Evolutionary conservation across 805 yeast species (phyloP).

Genomic region (Candida vartiovaarae): DNA sequence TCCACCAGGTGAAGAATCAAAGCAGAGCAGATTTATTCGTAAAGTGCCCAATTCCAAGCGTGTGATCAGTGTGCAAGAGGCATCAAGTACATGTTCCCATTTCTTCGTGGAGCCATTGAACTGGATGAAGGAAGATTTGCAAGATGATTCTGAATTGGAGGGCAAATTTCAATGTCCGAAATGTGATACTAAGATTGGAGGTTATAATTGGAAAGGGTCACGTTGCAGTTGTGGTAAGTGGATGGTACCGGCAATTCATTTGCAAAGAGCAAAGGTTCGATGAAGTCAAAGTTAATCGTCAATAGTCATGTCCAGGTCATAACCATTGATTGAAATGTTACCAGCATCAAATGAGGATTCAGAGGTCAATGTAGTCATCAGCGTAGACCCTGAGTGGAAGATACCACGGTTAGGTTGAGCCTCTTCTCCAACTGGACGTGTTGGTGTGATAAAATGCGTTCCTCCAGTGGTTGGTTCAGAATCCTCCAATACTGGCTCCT

Average conservation of each 20-base stretch:
- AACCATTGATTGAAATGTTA: constrained; percentile 25
- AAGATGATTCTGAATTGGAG: constrained; percentile 61
- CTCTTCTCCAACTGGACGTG: not conserved
- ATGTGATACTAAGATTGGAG: constrained; percentile 82
- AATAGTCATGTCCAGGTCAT: constrained; percentile 38
- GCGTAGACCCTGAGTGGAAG: constrained; percentile 1
- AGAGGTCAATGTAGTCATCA: not conserved
- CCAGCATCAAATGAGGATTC: constrained; percentile 17
- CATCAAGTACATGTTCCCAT: constrained; percentile 67
- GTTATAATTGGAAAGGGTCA: constrained; percentile 90
- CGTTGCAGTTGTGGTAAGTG: constrained; percentile 93
- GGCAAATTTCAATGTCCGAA: constrained; percentile 84
- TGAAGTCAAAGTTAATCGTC: constrained; percentile 30
- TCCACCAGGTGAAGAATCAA: constrained; percentile 57
- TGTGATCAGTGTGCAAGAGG: constrained; percentile 50
- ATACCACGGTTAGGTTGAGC: not conserved
- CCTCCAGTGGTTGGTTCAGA: not conserved
- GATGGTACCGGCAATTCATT: constrained; percentile 87
- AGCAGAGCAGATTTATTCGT: constrained; percentile 59
- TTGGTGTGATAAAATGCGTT: constrained; percentile 17
- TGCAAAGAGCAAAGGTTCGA: constrained; percentile 82
- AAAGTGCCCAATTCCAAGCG: constrained; percentile 56
- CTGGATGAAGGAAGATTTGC: constrained; percentile 87
- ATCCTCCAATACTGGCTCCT: constrained; percentile 4
- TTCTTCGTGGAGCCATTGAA: constrained; percentile 79